Percentiles rank a stretch among this genome's conserved stretches.
These are phyloP conservation scores for Macadamia integrifolia DNA, from an alignment of 164 flowering plant genomes.

Conservation along the genomic window DNA sequence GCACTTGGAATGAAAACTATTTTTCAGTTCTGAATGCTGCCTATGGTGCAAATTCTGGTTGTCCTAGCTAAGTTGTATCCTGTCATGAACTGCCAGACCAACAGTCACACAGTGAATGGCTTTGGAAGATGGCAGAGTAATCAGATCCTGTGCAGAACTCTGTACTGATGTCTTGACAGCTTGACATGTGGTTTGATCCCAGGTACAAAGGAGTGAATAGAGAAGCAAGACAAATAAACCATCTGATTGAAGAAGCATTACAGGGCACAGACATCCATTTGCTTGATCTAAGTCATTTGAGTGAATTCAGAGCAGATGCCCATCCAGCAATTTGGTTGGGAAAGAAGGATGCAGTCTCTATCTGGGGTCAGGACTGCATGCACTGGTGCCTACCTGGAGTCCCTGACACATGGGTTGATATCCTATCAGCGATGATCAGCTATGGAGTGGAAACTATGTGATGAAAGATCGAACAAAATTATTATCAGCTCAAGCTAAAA, in stretches of 20 bases:
- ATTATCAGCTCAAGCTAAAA: too few species aligned
- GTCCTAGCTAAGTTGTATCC: neutral
- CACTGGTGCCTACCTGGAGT: slow-evolving; percentile 99
- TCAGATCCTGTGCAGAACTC: neutral
- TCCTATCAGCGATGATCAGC: slow-evolving; percentile 46
- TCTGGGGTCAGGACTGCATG: slow-evolving; percentile 99
- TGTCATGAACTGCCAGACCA: neutral
- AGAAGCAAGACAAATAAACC: slow-evolving; percentile 77
- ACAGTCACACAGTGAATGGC: neutral
- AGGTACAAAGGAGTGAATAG: slow-evolving; percentile 75
- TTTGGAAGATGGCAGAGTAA: too few species aligned
- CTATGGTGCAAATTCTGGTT: neutral
- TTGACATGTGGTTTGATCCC: slow-evolving; percentile 91
- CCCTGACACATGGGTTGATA: slow-evolving; percentile 96
- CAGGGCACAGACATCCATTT: slow-evolving; percentile 48
- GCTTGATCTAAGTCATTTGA: slow-evolving; percentile 75
- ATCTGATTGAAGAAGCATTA: slow-evolving; percentile 44
- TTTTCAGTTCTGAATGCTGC: neutral
- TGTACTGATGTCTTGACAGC: slow-evolving; percentile 47
- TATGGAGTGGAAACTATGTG: slow-evolving; percentile 27
- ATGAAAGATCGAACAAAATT: slow-evolving; percentile 2
- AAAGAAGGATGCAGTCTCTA: slow-evolving; percentile 78
- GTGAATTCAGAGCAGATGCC: slow-evolving; percentile 95
- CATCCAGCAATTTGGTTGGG: slow-evolving; percentile 97
- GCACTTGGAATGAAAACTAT: neutral